Evolutionary conservation across 139 green algal genomes (phyloP), one percentile per base, ranked within the genome.

Genomic region (Penium margaritaceum): DNA sequence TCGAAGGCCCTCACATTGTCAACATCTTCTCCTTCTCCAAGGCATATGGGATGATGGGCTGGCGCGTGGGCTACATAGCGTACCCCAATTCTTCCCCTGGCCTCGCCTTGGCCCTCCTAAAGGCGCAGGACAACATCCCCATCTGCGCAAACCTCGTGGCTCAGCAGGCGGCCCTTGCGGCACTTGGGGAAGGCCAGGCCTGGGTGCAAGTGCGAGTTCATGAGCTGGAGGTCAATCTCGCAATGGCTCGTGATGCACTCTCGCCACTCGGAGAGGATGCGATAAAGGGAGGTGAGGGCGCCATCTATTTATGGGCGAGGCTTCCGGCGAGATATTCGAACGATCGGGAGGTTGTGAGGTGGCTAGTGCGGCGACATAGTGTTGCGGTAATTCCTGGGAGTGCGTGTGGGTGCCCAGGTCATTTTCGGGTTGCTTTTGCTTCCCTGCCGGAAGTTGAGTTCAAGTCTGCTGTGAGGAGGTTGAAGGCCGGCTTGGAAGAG

Each of bases 41-140:
- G 78, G 89, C 83, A 39, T 81, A 78, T 33, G 79, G 78, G 39
- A 85, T 86, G 81, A 86, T 86, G 81, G 81, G 81, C 17, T 86
- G 81, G 81, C 72, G 88, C 14, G 75, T 93, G 43, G 90, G 90
- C n/a, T 95, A 96, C n/a, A 80, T 80, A 27, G 64, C 74, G 1
- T 80, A 80, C 46, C 62, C 74, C 9, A 60, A 43, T 1, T 34
- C 24, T 17, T 24, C 35, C 30, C 61, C 61, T 17, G 38, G 65
- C 1, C 66, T 84, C 5, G 53, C 36, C 47, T 32, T 63, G 17
- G 33, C 89, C 68, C 70, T 96, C n/a, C 55, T 88, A 3, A 95
- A 95, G 72, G 85, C 87, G 29, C 92, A 97, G 81, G 92, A 97
- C 85, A 95, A 92, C 2, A 88, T 96, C 35, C 84, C 87, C 39